Conservation (phyloP, 768 basidiomycete species). For the Leccinum variicolor region DNA sequence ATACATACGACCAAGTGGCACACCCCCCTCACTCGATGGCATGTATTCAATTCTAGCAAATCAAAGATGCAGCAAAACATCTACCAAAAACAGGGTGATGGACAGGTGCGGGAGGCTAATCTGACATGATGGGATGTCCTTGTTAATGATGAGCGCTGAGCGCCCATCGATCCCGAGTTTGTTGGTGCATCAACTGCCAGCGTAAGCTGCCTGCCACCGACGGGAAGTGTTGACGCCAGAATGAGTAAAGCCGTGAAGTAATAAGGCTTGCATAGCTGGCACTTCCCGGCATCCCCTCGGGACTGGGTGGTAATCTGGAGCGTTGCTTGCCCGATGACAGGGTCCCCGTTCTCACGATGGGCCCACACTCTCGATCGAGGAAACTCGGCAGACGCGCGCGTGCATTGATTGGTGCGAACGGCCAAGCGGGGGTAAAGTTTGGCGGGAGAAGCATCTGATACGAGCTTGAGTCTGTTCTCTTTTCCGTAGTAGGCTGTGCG, state of each 20-base stretch:
- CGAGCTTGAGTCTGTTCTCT: conserved; percentile 4
- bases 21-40: conserved; percentile 11
- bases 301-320: background rate
- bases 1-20: background rate
- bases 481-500: conserved; percentile 24
- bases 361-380: background rate
- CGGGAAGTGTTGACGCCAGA: conserved; percentile 11
- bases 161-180: conserved; percentile 15
- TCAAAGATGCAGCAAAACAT: conserved; percentile 9
- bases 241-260: conserved; percentile 19
- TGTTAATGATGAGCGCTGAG: conserved; percentile 7
- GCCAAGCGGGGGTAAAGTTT: conserved; percentile 14
- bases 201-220: conserved; percentile 15
- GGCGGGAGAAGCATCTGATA: conserved; percentile 7
- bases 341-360: conserved; percentile 10
- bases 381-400: background rate
- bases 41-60: conserved; percentile 2
- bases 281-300: conserved; percentile 22
- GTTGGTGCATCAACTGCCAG: conserved; percentile 26
- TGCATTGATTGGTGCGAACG: background rate
- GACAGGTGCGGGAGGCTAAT: conserved; percentile 20
- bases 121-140: conserved; percentile 13
- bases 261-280: conserved; percentile 17
- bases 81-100: conserved; percentile 12
- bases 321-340: conserved; percentile 5